Evolutionary conservation across 2,329 filamentous ascomycete genomes (phyloP), one percentile per base, ranked within the genome.

Genomic region (Akanthomyces lecanii): DNA sequence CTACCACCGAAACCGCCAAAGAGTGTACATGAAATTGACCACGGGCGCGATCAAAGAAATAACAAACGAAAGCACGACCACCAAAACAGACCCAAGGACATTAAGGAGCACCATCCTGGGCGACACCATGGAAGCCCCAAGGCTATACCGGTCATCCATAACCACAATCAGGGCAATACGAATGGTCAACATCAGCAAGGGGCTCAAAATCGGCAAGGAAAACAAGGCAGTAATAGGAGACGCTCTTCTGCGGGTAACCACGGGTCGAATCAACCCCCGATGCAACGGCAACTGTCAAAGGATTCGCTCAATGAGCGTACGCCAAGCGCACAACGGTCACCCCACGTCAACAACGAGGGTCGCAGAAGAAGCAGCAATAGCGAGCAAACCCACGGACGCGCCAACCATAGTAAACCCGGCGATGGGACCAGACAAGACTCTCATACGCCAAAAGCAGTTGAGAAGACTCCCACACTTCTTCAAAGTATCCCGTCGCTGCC

Each of bases 1-100:
- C 40, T 64, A 25, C 63, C 63, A 3, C 63, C 63, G 2, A 64
- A 64, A 25, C 63, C 63, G 14, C 63, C 63, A 5, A 64, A 64
- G 23, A 64, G 63, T n/a, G 47, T 64, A 3, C 58, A 64, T 14
- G 63, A 64, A 5, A 47, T 52, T 47, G 48, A 52, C n/a, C 36
- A 53, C 38, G 30, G 40, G 18, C 42, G 53, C 14, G 50, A 64
- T 44, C 51, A 64, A 38, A 52, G 58, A n/a, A 57, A 52, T 11
- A 64, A 53, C 21, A 64, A 64, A 10, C 50, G 52, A 33, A 64
- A 62, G 40, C 30, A 61, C 36, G 52, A 64, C 12, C 33, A 61
- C n/a, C 57, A 64, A 36, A 57, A 57, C 16, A 53, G 58, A 21
- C 28, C 53, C 18, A 57, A 28, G 30, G 63, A 64, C 30, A 62